Percentiles rank a stretch among this genome's conserved stretches.
phyloP scores from a whole-genome alignment of 2,329 filamentous ascomycete genomes.

The Fusarium sp. region DNA sequence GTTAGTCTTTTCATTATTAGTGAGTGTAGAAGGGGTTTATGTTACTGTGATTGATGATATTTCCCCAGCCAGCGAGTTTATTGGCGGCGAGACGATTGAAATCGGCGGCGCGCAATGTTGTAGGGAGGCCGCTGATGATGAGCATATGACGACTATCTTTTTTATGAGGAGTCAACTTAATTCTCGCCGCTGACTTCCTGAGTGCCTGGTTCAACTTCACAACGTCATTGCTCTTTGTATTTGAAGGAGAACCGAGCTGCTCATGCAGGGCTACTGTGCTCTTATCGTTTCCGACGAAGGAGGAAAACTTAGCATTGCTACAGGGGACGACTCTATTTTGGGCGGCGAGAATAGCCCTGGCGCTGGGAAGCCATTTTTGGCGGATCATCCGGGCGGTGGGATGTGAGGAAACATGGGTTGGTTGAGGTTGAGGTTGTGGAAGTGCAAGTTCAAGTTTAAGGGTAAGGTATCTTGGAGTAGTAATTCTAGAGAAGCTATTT shows the following conservation, averaged over 20 bases:
- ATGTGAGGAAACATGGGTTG: conserved; percentile 31
- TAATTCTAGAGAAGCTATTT: conserved; percentile 7
- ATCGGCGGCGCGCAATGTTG: conserved; percentile 72
- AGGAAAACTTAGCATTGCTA: not conserved
- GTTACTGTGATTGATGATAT: conserved; percentile 67
- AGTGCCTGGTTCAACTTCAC: not conserved
- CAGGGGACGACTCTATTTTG: conserved; percentile 15
- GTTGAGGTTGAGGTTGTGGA: not conserved
- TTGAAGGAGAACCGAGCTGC: not conserved
- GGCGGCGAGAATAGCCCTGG: conserved; percentile 34
- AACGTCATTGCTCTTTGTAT: not conserved
- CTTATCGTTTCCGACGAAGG: not conserved
- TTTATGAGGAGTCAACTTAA: no score
- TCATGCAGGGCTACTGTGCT: not conserved
- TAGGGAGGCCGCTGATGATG: conserved; percentile 68
- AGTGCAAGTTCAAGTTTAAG: not conserved
- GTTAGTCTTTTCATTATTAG: conserved; percentile 15
- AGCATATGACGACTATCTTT: conserved; percentile 54
- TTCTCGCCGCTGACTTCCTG: no score
- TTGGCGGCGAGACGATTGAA: conserved; percentile 75
- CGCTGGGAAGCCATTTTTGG: conserved; percentile 43
- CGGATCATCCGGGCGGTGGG: conserved; percentile 46
- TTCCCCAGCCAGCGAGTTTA: conserved; percentile 76
- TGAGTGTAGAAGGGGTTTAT: conserved; percentile 4
- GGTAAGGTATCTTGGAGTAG: not conserved